phyloP scores from a whole-genome alignment of 805 yeast genomes.

The Wickerhamiella lipophila region DNA sequence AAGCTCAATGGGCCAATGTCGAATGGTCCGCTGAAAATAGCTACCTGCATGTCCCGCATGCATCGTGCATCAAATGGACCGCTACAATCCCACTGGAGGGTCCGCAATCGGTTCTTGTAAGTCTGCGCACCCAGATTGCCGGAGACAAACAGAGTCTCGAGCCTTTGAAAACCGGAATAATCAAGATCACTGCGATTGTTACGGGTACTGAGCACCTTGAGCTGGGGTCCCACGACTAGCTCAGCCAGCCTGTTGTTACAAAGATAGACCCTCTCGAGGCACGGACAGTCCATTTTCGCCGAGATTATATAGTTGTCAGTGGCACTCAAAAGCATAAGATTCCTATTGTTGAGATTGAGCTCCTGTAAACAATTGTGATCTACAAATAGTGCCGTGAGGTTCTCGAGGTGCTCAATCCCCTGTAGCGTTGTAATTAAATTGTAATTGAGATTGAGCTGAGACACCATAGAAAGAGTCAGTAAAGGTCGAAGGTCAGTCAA shows the following conservation, averaged over 20 bases:
- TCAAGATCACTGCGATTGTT: neutral
- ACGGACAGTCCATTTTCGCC: neutral
- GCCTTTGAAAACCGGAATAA: neutral
- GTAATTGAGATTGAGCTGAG: constrained; percentile 18
- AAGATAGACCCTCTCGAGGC: neutral
- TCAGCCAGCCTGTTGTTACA: neutral
- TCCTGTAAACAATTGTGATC: constrained; percentile 15
- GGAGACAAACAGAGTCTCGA: neutral
- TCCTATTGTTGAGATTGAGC: constrained; percentile 6
- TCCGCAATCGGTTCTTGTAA: neutral
- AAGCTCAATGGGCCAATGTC: neutral
- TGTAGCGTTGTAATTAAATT: constrained; percentile 14
- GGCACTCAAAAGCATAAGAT: neutral
- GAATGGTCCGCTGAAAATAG: neutral
- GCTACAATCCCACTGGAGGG: neutral
- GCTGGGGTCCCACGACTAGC: neutral
- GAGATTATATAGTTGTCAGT: neutral
- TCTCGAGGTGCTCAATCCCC: constrained; percentile 19
- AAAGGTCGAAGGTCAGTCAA: constrained; percentile 17
- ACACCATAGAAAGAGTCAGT: constrained; percentile 16
- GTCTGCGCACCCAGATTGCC: neutral
- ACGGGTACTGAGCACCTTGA: neutral
- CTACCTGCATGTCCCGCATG: neutral
- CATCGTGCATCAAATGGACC: neutral
- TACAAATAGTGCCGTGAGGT: constrained; percentile 16